Base-by-base conservation (phyloP, 140 eudicot genomes). In the Anethum foeniculum region DNA sequence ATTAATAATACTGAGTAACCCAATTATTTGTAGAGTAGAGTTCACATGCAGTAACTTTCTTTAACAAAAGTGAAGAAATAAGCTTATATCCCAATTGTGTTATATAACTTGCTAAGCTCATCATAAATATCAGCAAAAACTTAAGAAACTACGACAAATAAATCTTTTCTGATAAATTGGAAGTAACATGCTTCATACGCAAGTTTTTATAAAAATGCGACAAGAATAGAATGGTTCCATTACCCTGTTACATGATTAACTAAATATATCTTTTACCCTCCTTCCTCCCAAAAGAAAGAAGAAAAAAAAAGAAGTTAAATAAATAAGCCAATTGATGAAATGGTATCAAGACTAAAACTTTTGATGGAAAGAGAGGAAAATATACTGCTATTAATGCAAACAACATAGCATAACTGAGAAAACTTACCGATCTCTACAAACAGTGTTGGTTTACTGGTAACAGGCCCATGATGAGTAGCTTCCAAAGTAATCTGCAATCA, bases 391-490 rank as follows among this genome's bases (percentile, higher is more conserved):
- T 0, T 49, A 30, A 49, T 7, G 11, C 15, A 43, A 78, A 15
- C 18, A 11, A 77, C 16, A 71, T 51, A 76, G 34, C 41, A 75
- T 43, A n/a, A 32, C 25, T 82, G 84, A 51, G 85, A 51, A 71
- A 80, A 71, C 81, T 71, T 86, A 93, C 98, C 99, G 69, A 95
- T 95, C 89, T 95, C 99, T 67, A 95, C 77, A 83, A 95, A 95
- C 97, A 95, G 88, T 51, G 99, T 87, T 62, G 97, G 99, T 75
- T 92, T 92, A 76, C 85, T 89, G 79, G 97, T 95, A 48, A 89
- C 79, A 36, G 99, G 99, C 81, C 99, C 99, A 84, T 95, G 99
- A 90, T 95, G 99, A 83, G 99, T 95, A 79, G 97, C 99, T 86
- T 95, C 99, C 85, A 95, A 82, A 38, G 99, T 95, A 77, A 95